phyloP scores from a whole-genome alignment of 139 green algal genomes.

The Chlamydomonas urium region DNA sequence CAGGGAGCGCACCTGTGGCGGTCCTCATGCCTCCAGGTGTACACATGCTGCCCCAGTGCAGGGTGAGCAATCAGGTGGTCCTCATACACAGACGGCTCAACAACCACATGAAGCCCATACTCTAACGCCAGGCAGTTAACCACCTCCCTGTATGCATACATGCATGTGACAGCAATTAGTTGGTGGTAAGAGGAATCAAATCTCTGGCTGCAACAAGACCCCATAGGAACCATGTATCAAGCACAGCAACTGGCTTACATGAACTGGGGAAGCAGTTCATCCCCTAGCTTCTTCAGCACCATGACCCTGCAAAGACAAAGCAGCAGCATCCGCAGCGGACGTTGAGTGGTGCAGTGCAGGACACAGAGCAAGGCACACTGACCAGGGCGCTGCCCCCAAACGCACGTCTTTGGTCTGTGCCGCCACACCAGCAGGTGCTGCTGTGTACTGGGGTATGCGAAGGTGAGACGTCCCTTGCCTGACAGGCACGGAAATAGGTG shows the following conservation, averaged over 20 bases:
- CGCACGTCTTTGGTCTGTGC: slow-evolving; percentile 66
- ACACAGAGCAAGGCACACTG: not conserved
- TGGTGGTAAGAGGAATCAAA: too few species aligned
- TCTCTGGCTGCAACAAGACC: too few species aligned
- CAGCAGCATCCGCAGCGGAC: not conserved
- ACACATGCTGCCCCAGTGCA: slow-evolving; percentile 24
- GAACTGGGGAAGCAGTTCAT: slow-evolving; percentile 74
- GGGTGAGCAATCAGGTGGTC: slow-evolving; percentile 22
- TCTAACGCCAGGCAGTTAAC: slow-evolving; percentile 65
- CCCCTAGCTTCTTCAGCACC: slow-evolving; percentile 94
- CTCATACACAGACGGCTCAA: slow-evolving; percentile 79
- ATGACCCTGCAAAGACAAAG: slow-evolving; percentile 69
- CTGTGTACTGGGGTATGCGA: slow-evolving; percentile 89
- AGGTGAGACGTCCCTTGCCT: too few species aligned
- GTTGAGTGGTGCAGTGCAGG: not conserved
- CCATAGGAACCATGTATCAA: too few species aligned
- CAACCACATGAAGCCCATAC: slow-evolving; percentile 74
- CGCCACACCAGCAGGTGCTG: slow-evolving; percentile 97
- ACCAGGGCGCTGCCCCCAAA: not conserved
- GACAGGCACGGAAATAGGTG: too few species aligned
- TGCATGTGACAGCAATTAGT: too few species aligned
- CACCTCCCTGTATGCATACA: too few species aligned
- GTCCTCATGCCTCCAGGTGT: slow-evolving; percentile 53
- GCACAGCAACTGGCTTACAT: too few species aligned
- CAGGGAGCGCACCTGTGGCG: slow-evolving; percentile 36